A percentile compares a stretch with the other conserved stretches of the same genome.
Evolutionary conservation across 2,329 filamentous ascomycete species (phyloP).

Genomic region (Beauveria asiatica): DNA sequence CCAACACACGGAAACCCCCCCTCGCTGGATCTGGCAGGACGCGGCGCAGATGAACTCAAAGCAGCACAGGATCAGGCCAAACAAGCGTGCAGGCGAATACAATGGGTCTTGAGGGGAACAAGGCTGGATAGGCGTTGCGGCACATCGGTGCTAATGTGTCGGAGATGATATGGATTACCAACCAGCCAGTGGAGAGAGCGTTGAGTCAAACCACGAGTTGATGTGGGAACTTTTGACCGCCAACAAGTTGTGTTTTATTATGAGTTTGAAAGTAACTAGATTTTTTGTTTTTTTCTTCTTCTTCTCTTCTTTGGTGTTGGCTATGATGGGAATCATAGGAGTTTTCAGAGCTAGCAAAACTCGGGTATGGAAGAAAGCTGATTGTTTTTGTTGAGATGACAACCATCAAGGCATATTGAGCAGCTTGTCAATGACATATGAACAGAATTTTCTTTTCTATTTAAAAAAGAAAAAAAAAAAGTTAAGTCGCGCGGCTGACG

Average conservation of each 20-base stretch:
- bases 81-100: background rate
- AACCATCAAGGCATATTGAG: no score
- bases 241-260: background rate
- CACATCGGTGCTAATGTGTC: background rate
- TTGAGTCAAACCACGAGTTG: background rate
- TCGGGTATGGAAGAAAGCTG: no score
- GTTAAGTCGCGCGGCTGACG: no score
- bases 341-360: background rate
- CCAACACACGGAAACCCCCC: background rate
- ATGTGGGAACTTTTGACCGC: background rate
- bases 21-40: background rate
- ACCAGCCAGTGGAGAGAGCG: background rate
- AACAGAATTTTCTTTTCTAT: no score
- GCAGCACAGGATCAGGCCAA: no score
- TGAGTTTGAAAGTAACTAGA: background rate
- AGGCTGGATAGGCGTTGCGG: background rate
- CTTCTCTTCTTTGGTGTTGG: no score
- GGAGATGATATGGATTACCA: background rate
- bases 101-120: background rate
- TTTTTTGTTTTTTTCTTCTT: no score
- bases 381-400: no score
- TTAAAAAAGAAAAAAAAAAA: no score
- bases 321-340: background rate
- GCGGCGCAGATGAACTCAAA: background rate
- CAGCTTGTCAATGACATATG: no score